Evolutionary conservation across 805 yeast genomes (phyloP).

Genomic region (Candida sphagnicola): DNA sequence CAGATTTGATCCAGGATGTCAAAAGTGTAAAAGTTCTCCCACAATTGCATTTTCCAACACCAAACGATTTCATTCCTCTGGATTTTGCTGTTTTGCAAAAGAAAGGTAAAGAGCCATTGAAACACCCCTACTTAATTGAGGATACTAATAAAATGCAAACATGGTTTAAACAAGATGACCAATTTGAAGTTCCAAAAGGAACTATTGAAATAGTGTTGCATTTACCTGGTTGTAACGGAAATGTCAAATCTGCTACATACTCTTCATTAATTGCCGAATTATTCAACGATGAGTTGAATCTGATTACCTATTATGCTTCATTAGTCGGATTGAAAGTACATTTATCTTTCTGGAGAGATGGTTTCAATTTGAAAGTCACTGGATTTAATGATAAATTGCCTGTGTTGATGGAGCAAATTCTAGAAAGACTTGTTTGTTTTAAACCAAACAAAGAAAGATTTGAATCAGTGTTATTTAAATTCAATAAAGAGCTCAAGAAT

Average conservation of each 20-base stretch:
- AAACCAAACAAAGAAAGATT: constrained; percentile 56
- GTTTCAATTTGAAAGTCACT: constrained; percentile 59
- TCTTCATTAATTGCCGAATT: constrained; percentile 65
- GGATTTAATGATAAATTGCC: constrained; percentile 86
- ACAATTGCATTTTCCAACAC: constrained; percentile 57
- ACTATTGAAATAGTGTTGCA: constrained; percentile 60
- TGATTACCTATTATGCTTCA: constrained; percentile 77
- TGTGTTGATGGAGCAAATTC: constrained; percentile 56
- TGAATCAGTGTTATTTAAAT: constrained; percentile 60
- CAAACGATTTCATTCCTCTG: constrained; percentile 80
- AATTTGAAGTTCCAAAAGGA: constrained; percentile 86
- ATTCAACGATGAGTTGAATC: constrained; percentile 70
- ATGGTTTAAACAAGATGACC: constrained; percentile 91
- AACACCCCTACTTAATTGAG: constrained; percentile 60
- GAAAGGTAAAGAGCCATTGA: constrained; percentile 30
- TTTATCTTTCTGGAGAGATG: constrained; percentile 61
- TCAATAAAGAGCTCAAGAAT: constrained; percentile 60
- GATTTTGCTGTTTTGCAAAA: constrained; percentile 58
- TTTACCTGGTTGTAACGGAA: constrained; percentile 56
- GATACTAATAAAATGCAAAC: constrained; percentile 50
- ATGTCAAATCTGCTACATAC: constrained; percentile 55
- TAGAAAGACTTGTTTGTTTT: constrained; percentile 50
- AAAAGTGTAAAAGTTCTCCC: constrained; percentile 18
- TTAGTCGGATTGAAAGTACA: constrained; percentile 69
- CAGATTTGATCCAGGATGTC: constrained; percentile 30